Base-by-base conservation (phyloP, 371 early-diverging fungal species). In the Saksenaea vasiformis region DNA sequence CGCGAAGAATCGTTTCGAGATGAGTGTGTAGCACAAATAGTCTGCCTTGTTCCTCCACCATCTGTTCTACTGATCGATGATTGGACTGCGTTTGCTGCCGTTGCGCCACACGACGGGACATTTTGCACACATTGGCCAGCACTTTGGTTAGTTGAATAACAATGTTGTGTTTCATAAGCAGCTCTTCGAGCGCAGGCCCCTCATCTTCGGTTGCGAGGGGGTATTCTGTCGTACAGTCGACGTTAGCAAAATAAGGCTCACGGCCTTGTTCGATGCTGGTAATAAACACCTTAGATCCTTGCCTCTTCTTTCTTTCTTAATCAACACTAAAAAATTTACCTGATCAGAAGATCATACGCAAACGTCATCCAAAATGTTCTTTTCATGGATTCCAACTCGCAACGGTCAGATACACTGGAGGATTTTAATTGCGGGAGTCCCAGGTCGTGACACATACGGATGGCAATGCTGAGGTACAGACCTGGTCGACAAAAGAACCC, bases 391-490 rank as follows among this genome's bases (percentile, higher is more conserved):
- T 82, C 79, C 1, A 69, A 26, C 60, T 66, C 73, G 54, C 69
- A 27, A 31, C 68, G 35, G 43, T 79, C 69, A 37, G 51, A 47
- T 47, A 47, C 24, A 74, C 59, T 77, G 81, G 36, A 69, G 77
- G 57, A 78, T n/a, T 84, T 54, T n/a, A 70, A 38, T 47, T 71
- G 65, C 3, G 75, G 57, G 17, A 90, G 68, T 10, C 88, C 88
- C 2, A 94, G 70, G 59, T 91, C 92, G 58, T 87, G 80, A 14
- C 90, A 87, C 90, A 92, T 93, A 17, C 87, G 79, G 11, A 89
- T 85, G 22, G 93, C 95, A 85, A 76, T 72, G 1, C 77, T 68
- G 10, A 81, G 58, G 58, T 71, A 81, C 10, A 70, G 47, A 36
- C 74, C 66, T 0, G 82, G 71, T 5, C 79, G 69, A 54, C 71